Evolutionary conservation across 78 protist species (phyloP), one percentile per base, ranked within the genome.

Genomic region (Paratrimastix pyriformis): DNA sequence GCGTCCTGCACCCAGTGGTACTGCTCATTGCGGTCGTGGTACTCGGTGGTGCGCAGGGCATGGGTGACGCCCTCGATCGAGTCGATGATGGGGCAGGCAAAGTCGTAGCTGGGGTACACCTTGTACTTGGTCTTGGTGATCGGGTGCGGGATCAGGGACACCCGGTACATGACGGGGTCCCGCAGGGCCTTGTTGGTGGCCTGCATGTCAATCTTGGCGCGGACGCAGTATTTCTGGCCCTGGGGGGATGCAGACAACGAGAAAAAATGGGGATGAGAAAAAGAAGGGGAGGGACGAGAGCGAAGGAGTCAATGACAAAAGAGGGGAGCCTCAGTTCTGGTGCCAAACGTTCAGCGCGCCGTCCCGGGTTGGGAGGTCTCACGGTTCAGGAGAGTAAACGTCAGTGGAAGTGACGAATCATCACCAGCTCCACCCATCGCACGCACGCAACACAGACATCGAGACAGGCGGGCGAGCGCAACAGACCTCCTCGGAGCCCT

Each of bases 11-110:
- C 0, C 88, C 93, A 91, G 71, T 91, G 24, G 88, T 86, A 93
- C 81, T 87, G 94, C 2, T 52, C 75, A 75, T 93, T 82, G 37
- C 97, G 74, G 88, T 97, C 97, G 21, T 85, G 79, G 87, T 90
- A 97, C 87, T 97, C 98, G 79, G 37, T 74, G 30, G 98, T 87
- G 8, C 99, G 71, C 59, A 97, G 88, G 1, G 98, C 92, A 70
- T 95, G 98, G 1, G 93, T 89, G 40, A 96, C 89, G 45, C 91
- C 98, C 75, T 93, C 97, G 60, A 75, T 8, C 37, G 85, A 39
- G 76, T 97, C 99, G 29, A 95, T 95, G 60, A 94, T 88, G 7
- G 98, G 98, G 78, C 97, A 92, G 7, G 96, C 95, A 48, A 96
- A 87, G 77, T 97, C 99, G 86, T 97, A 97, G 26, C 94, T 88